Percentiles rank a stretch among this genome's conserved stretches.
Evolutionary conservation across 2,329 filamentous ascomycete species (phyloP).

Genomic region (Zymoseptoria passerinii): DNA sequence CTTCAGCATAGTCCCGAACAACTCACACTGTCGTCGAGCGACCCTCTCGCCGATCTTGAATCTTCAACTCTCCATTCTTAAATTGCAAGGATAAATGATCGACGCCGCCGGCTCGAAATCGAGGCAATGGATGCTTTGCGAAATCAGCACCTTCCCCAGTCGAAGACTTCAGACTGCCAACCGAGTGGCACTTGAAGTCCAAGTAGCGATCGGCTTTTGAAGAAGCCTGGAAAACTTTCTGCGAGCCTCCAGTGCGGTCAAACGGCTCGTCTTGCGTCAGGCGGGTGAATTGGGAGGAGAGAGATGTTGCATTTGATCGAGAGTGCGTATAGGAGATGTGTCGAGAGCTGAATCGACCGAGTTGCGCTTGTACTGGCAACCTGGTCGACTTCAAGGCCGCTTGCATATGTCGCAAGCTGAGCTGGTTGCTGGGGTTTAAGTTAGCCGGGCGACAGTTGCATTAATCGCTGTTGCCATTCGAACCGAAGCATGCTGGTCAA

Average conservation of each 20-base stretch:
- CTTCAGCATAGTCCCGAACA: not conserved
- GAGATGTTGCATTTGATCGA: not conserved
- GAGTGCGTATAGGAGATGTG: not conserved
- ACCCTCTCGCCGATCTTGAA: slow-evolving; percentile 11
- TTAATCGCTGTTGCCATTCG: not conserved
- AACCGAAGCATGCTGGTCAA: not conserved
- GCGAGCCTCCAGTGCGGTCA: slow-evolving; percentile 9
- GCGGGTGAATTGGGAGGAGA: not conserved
- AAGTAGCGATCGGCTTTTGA: slow-evolving; percentile 12
- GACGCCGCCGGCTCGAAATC: slow-evolving; percentile 7
- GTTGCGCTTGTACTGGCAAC: not conserved
- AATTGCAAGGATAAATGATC: slow-evolving; percentile 7
- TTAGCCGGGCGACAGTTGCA: not conserved
- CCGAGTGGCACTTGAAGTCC: slow-evolving; percentile 5
- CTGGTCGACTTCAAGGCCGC: not conserved
- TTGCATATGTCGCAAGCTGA: not conserved
- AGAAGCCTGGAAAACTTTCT: slow-evolving; percentile 7
- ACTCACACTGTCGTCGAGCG: slow-evolving; percentile 12
- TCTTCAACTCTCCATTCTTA: slow-evolving; percentile 12
- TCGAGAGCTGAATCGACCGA: not conserved
- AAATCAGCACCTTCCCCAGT: not conserved
- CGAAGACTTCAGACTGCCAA: slow-evolving; percentile 1
- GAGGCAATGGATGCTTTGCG: slow-evolving; percentile 13
- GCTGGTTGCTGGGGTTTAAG: not conserved
- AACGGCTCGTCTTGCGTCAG: slow-evolving; percentile 10